Conservation (phyloP, 139 green algal genomes). For the Eudorina sp. region DNA sequence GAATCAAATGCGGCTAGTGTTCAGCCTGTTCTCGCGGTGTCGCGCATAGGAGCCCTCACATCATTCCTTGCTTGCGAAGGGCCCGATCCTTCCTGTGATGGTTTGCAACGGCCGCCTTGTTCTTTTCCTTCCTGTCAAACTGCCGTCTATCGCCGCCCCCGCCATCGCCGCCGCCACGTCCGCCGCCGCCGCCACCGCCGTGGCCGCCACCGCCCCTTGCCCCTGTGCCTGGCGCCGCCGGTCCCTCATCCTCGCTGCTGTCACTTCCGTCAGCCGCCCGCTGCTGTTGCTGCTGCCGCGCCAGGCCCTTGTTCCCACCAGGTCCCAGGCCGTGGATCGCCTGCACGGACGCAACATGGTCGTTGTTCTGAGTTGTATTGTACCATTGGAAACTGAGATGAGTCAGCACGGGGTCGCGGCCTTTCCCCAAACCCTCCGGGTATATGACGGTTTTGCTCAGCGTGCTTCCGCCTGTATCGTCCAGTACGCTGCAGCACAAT, state of each 20-base stretch:
- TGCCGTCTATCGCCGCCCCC: conserved; percentile 22
- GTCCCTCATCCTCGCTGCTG: background rate
- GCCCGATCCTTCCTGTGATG: conserved; percentile 85
- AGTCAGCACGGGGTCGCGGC: no score
- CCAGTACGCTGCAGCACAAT: no score
- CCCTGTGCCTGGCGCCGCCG: background rate
- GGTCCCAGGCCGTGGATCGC: conserved; percentile 65
- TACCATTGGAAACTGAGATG: no score
- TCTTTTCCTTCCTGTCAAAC: conserved; percentile 77
- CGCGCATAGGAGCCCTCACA: background rate
- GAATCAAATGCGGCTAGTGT: no score
- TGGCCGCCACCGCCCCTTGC: conserved; percentile 10
- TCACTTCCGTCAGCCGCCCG: background rate
- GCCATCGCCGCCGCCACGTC: conserved; percentile 20
- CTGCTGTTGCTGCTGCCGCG: conserved; percentile 32
- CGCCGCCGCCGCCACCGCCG: background rate
- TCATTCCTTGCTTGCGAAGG: conserved; percentile 66
- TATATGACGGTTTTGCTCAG: no score
- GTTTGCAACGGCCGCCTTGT: conserved; percentile 84
- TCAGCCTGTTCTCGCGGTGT: no score
- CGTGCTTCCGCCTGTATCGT: no score
- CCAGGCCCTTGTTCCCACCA: conserved; percentile 47
- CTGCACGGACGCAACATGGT: no score
- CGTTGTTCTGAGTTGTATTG: no score
- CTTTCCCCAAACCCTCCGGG: no score